Base-by-base conservation (phyloP, 1,284 basidiomycete genomes). In the Tilletia setariae region DNA sequence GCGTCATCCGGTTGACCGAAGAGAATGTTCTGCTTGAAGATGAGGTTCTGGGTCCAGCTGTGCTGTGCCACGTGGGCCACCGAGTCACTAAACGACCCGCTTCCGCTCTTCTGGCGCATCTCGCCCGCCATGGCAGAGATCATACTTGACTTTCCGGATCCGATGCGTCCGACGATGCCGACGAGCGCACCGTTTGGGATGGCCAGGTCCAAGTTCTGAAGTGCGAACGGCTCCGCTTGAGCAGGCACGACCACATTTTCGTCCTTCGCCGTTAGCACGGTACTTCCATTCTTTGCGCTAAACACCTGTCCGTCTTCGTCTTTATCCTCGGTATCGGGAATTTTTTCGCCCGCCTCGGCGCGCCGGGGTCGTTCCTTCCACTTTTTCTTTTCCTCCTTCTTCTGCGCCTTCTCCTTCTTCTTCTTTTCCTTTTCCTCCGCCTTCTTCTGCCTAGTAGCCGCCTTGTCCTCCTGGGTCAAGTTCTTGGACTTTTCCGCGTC, bases 131-230 rank as follows among this genome's bases (percentile, higher is more conserved):
- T 43, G 4, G 68, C 70, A 9, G 65, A 66, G 11, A 74, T 42
- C 1, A 74, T 49, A 15, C 56, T 84, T 9, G 78, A 81, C 70
- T 84, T 84, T 40, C 83, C 84, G 23, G 77, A 81, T 49, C 85
- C 85, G 0, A 86, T 86, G 15, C 86, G 83, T 6, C 90, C 94
- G 2, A 97, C 87, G 70, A 97, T 90, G 23, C 93, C 95, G 67
- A 95, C 88, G 83, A 92, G 91, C 81, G 91, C 88, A 1, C 91
- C 90, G 3, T 89, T 85, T 67, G 85, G 80, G 44, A 87, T 84
- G 7, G 75, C 81, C 73, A 87, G 87, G 7, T 82, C 81, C 11
- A 87, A 83, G 40, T 81, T 79, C 63, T 84, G 82, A 13, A 87
- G 80, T 16, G 56, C 28, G n/a, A 61, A 61, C 13, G 56, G 56